phyloP scores from a whole-genome alignment of 192 early-diverging fungal genomes.

The Linnemannia zychae region DNA sequence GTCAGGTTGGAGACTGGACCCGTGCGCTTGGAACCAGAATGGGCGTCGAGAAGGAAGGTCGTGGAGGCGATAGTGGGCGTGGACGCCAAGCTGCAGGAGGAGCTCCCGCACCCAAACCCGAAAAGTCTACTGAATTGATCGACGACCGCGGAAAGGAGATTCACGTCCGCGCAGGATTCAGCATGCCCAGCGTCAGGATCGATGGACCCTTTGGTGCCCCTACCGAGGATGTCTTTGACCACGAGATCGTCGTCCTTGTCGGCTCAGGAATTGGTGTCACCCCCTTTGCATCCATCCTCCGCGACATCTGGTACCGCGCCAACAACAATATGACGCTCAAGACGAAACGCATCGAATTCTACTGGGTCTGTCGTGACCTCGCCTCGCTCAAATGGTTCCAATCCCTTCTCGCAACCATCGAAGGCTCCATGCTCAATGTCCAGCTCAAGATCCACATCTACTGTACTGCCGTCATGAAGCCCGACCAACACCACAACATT shows the following conservation, averaged over 20 bases:
- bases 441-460: slow-evolving; percentile 77
- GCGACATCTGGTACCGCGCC: slow-evolving; percentile 73
- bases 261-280: slow-evolving; percentile 84
- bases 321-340: slow-evolving; percentile 60
- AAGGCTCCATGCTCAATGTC: slow-evolving; percentile 69
- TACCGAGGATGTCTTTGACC: slow-evolving; percentile 82
- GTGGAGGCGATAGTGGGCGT: slow-evolving; percentile 11
- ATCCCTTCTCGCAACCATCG: slow-evolving; percentile 71
- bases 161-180: slow-evolving; percentile 40
- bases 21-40: slow-evolving; percentile 48
- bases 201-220: slow-evolving; percentile 90
- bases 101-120: slow-evolving; percentile 11
- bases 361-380: slow-evolving; percentile 78
- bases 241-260: slow-evolving; percentile 75
- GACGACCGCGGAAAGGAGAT: slow-evolving; percentile 55
- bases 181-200: slow-evolving; percentile 71
- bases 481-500: slow-evolving; percentile 75
- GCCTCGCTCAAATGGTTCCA: slow-evolving; percentile 80
- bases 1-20: slow-evolving; percentile 62
- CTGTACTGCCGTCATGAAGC: slow-evolving; percentile 69
- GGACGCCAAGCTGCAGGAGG: slow-evolving; percentile 2
- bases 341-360: slow-evolving; percentile 68
- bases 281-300: slow-evolving; percentile 79
- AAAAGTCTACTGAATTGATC: slow-evolving; percentile 40
- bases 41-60: slow-evolving; percentile 53